Evolutionary conservation across 768 basidiomycete genomes (phyloP).

Genomic region (Collybia nuda): DNA sequence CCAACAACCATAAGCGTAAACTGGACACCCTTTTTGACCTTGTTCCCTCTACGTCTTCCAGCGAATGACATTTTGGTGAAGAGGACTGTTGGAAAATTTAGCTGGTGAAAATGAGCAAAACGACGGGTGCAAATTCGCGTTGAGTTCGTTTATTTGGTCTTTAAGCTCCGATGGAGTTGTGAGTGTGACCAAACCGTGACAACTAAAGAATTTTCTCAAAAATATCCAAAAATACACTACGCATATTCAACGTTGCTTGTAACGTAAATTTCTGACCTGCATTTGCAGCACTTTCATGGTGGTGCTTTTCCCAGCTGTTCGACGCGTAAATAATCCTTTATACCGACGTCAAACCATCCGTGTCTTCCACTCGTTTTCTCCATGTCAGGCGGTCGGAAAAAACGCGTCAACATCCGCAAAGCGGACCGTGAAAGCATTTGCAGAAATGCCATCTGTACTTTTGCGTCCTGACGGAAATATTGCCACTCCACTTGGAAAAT

Average conservation of each 20-base stretch:
- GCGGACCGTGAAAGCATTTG: conserved; percentile 40
- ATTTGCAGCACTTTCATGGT: conserved; percentile 5
- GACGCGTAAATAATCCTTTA: background rate
- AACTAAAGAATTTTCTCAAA: too few relatives aligned
- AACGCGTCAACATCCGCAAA: too few relatives aligned
- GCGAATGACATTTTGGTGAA: conserved; percentile 72
- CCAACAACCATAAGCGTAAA: conserved; percentile 98
- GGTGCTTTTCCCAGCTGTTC: background rate
- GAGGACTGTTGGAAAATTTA: conserved; percentile 12
- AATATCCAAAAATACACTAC: too few relatives aligned
- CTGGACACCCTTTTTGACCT: conserved; percentile 98
- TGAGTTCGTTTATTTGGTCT: conserved; percentile 25
- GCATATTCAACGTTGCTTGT: too few relatives aligned
- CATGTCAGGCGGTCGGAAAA: background rate
- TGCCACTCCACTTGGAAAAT: conserved; percentile 42
- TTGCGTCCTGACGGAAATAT: conserved; percentile 40
- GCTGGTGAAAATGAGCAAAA: conserved; percentile 19
- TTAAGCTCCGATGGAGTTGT: conserved; percentile 42
- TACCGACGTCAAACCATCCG: background rate
- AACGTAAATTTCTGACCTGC: background rate
- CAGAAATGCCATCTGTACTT: conserved; percentile 56
- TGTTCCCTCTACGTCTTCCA: conserved; percentile 85
- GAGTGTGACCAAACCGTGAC: too few relatives aligned
- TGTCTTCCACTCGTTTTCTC: conserved; percentile 5
- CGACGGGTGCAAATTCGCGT: conserved; percentile 27